Base-by-base conservation (phyloP, 306 rosid species). In the Hippophae gyantsensis region DNA sequence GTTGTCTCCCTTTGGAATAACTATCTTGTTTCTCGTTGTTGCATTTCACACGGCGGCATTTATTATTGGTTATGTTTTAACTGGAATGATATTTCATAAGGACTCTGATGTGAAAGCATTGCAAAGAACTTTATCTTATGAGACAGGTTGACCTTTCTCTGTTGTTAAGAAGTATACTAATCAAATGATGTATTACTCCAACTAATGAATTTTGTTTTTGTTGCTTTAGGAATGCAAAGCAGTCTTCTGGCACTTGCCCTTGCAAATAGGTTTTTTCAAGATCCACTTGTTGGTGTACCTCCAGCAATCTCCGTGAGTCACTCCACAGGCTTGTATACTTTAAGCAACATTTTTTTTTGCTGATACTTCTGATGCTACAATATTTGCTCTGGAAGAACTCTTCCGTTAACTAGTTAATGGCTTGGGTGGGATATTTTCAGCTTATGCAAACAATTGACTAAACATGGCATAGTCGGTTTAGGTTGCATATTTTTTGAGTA, bases 241-340 rank as follows among this genome's bases (percentile, higher is more conserved):
- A 90, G 98, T 70, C 96, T 90, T 68, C 95, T 90, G 55, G 98
- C 95, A 63, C 89, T 87, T 79, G 96, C 98, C 42, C 92, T 90
- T 46, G 96, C 98, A 8, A 90, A 90, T 70, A 78, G 84, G 23
- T 90, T 90, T 69, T 90, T 90, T 52, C 74, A 78, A 81, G 95
- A 90, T 71, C 96, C 95, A 27, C 71, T 58, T 4, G 96, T 90
- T 61, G 60, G 95, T 52, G 85, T 90, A 55, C 87, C 98, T 74
- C 96, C 98, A 8, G 98, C 98, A 48, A 79, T 90, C 63, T 90
- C 98, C 23, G 98, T 90, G 70, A 85, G 89, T 80, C 72, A 43
- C 63, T 7, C 5, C 50, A 68, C 26, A 42, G 52, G 57, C 52
- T 32, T 58, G 10, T 18, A 12, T 7, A 48, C 27, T 52, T 32